Evolutionary conservation across 2,329 filamentous ascomycete genomes (phyloP).

Genomic region (Cercospora sp.): DNA sequence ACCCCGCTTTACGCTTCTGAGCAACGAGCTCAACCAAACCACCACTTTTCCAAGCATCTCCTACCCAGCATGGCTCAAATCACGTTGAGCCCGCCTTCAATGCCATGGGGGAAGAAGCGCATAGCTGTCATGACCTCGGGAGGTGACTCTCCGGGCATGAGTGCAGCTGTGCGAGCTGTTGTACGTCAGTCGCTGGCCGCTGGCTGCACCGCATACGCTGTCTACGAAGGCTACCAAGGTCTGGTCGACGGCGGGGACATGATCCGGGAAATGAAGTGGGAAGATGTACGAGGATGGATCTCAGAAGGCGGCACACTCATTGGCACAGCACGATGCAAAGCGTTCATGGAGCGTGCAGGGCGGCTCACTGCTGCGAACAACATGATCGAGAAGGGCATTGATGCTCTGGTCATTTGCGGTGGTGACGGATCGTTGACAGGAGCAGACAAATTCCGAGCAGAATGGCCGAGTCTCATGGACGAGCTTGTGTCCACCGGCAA

Average conservation of each 20-base stretch:
- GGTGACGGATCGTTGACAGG: conserved; percentile 95
- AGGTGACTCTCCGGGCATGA: conserved; percentile 94
- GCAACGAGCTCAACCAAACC: background rate
- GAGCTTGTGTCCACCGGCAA: conserved; percentile 77
- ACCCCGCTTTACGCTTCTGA: background rate
- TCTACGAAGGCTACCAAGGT: conserved; percentile 93
- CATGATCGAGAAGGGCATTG: conserved; percentile 87
- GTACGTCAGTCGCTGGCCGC: conserved; percentile 88
- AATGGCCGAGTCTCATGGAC: conserved; percentile 85
- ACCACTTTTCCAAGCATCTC: background rate
- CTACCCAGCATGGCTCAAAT: conserved; percentile 34
- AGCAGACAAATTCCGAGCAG: conserved; percentile 85
- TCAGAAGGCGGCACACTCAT: conserved; percentile 94
- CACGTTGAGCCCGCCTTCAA: conserved; percentile 33
- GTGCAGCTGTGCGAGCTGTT: conserved; percentile 82
- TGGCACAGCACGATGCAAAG: conserved; percentile 88
- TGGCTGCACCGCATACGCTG: conserved; percentile 51
- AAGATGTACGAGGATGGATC: conserved; percentile 91
- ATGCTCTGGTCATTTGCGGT: conserved; percentile 94
- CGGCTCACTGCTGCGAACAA: conserved; percentile 88
- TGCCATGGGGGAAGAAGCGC: conserved; percentile 52
- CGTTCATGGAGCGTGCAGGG: conserved; percentile 84
- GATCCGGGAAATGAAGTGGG: conserved; percentile 86
- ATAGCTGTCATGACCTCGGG: conserved; percentile 94
- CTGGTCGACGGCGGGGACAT: conserved; percentile 84